Conservation (phyloP, 176 grass and related monocot species). For the Oryza punctata region DNA sequence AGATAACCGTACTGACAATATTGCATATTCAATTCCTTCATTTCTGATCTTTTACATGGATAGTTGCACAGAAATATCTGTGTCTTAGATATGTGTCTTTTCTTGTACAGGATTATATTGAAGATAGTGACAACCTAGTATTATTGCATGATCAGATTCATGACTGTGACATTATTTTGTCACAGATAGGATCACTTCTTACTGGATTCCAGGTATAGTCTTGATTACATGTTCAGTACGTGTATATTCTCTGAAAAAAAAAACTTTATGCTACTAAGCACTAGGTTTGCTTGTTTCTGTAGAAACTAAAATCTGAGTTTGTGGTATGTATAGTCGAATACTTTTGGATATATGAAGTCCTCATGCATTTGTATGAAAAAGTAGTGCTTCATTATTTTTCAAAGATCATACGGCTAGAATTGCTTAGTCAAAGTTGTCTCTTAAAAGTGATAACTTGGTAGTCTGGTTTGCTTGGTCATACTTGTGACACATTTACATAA, state of each 20-base stretch:
- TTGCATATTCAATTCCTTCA: background rate
- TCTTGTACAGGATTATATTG: slow-evolving; percentile 67
- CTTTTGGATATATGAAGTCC: background rate
- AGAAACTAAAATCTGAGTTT: background rate
- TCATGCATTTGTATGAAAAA: background rate
- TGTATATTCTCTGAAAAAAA: background rate
- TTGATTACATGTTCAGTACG: slow-evolving; percentile 21
- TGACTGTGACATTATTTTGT: slow-evolving; percentile 69
- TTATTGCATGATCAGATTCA: slow-evolving; percentile 70
- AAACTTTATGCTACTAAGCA: background rate
- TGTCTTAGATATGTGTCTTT: slow-evolving; percentile 33
- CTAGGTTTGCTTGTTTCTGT: slow-evolving; percentile 15
- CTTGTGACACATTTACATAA: background rate
- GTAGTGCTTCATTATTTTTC: background rate
- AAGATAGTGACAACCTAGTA: slow-evolving; percentile 65
- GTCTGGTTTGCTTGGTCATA: slow-evolving; percentile 5
- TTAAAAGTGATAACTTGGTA: background rate
- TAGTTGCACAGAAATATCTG: slow-evolving; percentile 21
- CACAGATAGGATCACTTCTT: slow-evolving; percentile 67
- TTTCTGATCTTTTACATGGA: background rate
- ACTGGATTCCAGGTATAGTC: slow-evolving; percentile 63
- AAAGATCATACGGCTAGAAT: slow-evolving; percentile 3
- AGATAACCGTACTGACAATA: background rate
- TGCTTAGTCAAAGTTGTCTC: slow-evolving; percentile 13
- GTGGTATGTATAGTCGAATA: background rate